A percentile compares a stretch with the other conserved stretches of the same genome.
Evolutionary conservation across 2,329 filamentous ascomycete genomes (phyloP).

Genomic region (Lachnum nothofagi): DNA sequence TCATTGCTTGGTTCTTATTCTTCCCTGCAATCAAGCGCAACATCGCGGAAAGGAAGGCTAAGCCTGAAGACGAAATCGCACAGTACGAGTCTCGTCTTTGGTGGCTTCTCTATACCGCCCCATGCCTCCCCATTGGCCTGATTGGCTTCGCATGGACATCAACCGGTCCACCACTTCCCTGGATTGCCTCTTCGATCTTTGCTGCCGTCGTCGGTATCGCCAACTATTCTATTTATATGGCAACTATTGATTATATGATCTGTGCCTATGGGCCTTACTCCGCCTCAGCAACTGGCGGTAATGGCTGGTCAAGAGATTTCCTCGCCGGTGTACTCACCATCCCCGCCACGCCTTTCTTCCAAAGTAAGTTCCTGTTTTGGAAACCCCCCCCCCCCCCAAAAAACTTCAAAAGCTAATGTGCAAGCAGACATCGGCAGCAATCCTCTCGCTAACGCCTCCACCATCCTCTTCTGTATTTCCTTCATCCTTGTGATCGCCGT

Average conservation of each 20-base stretch:
- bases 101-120: conserved; percentile 58
- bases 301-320: conserved; percentile 69
- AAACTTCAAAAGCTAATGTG: neutral
- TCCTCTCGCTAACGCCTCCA: conserved; percentile 55
- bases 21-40: conserved; percentile 53
- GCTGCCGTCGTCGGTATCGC: conserved; percentile 64
- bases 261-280: conserved; percentile 69
- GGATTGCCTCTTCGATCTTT: conserved; percentile 65
- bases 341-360: conserved; percentile 60
- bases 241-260: conserved; percentile 73
- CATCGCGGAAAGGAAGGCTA: conserved; percentile 44
- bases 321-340: conserved; percentile 67
- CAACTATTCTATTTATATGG: conserved; percentile 69
- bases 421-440: conserved; percentile 47
- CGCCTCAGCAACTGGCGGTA: conserved; percentile 70
- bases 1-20: conserved; percentile 56
- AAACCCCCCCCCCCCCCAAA: neutral
- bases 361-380: conserved; percentile 31
- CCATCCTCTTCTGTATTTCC: conserved; percentile 59
- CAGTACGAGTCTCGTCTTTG: conserved; percentile 66
- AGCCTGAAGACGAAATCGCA: conserved; percentile 51
- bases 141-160: conserved; percentile 67
- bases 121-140: conserved; percentile 60
- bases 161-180: conserved; percentile 57
- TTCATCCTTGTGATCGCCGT: conserved; percentile 57